Base-by-base conservation (phyloP, 2,329 filamentous ascomycete genomes). In the Claviceps sp. region DNA sequence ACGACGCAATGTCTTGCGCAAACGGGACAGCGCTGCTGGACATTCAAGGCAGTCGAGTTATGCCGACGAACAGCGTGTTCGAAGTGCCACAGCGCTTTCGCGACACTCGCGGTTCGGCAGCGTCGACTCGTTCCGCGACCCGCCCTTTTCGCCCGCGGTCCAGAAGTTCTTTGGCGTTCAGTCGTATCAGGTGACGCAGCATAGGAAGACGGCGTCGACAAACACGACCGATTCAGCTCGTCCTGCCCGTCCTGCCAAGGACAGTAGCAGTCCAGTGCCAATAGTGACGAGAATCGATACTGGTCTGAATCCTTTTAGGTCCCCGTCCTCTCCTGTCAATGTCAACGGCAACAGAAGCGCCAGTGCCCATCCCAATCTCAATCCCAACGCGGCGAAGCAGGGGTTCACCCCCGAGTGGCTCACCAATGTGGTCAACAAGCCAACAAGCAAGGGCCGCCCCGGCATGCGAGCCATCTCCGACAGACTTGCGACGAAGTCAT, bases 391-490 rank as follows among this genome's bases (percentile, higher is more conserved):
- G 52, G 65, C 70, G 6, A 64, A 66, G 38, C 65, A 68, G 49
- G 69, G 67, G n/a, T 64, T 73, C 60, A 66, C 78, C 63, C 64
- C 71, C 40, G 75, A 82, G 61, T 79, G 81, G 80, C 61, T 84
- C 58, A 67, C 78, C 11, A 62, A 67, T 14, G 64, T 72, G 45
- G 67, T 73, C 37, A 77, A 70, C 58, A 80, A 77, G 57, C 73
- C 74, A 52, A 68, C 71, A 24, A 66, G 70, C 56, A 73, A 75
- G 56, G 64, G 69, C 34, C 75, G 76, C 22, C 78, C 82, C 45
- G 87, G 89, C n/a, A 75, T 95, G 52, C 78, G 91, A 56, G 85
- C 89, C 14, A 88, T 90, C 51, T 96, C 91, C 4, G 91, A 96
- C 63, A 80, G 77, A n/a, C 72, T 82, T 13, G 73, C 74, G 7